Conservation (phyloP, 176 grass and related monocot genomes). For the Oryza glumipatula region DNA sequence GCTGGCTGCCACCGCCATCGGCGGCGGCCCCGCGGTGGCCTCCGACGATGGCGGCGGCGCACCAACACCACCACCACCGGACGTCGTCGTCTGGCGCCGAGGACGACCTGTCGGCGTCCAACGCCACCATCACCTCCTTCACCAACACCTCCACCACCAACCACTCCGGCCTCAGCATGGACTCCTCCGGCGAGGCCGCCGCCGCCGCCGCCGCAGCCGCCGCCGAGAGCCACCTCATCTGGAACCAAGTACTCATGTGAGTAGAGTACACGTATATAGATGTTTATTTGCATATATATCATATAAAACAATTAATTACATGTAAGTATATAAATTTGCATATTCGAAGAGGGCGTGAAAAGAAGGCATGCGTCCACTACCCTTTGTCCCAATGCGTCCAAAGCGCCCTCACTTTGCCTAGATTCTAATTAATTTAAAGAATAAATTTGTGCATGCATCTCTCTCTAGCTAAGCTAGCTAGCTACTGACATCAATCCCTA, state of each 20-base stretch:
- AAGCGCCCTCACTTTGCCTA: conserved; percentile 46
- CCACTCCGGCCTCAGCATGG: conserved; percentile 71
- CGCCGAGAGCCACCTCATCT: conserved; percentile 71
- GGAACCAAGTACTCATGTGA: conserved; percentile 90
- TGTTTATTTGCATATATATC: neutral
- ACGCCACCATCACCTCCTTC: conserved; percentile 59
- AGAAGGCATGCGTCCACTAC: conserved; percentile 56
- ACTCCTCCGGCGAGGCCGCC: conserved; percentile 45
- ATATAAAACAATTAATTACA: neutral
- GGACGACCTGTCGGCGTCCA: conserved; percentile 56
- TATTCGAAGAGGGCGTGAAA: conserved; percentile 47
- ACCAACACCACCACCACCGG: conserved; percentile 9
- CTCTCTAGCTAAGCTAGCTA: neutral
- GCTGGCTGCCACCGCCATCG: conserved; percentile 37
- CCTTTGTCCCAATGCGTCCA: conserved; percentile 53
- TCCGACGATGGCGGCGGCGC: neutral
- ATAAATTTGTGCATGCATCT: conserved; percentile 36
- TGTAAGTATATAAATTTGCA: conserved; percentile 24
- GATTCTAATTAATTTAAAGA: conserved; percentile 53
- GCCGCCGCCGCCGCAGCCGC: conserved; percentile 35
- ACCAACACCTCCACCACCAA: conserved; percentile 57
- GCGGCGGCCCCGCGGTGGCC: conserved; percentile 44
- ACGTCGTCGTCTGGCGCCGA: conserved; percentile 34
- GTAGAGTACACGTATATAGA: conserved; percentile 22
- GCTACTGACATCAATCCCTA: conserved; percentile 29